Evolutionary conservation across 176 grass and related monocot species (phyloP).

Genomic region (Bothriochloa decipiens): DNA sequence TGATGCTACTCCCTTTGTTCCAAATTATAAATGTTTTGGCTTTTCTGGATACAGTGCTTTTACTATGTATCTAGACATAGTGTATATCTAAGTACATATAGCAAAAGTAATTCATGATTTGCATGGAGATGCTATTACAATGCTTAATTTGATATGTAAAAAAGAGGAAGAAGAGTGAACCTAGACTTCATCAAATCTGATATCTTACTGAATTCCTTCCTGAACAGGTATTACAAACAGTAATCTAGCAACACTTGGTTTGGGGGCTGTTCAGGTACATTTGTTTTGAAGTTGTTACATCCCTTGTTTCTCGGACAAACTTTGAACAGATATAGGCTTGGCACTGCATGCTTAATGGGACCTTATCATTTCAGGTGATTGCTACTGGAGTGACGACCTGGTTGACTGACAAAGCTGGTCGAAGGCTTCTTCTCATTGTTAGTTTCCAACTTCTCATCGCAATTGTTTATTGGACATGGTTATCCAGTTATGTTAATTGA

Average conservation of each 20-base stretch:
- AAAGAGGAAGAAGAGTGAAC: not conserved
- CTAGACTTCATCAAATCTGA: not conserved
- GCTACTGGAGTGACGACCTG: conserved; percentile 91
- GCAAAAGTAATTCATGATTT: not conserved
- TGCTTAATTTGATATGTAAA: not conserved
- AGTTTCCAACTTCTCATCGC: conserved; percentile 47
- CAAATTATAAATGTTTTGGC: too few relatives aligned
- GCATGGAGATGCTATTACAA: not conserved
- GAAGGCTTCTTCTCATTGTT: conserved; percentile 97
- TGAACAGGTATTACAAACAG: conserved; percentile 80
- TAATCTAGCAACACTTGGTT: conserved; percentile 84
- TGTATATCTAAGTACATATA: too few relatives aligned
- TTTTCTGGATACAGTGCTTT: too few relatives aligned
- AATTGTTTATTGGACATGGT: not conserved
- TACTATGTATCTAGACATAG: too few relatives aligned
- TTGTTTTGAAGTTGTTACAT: conserved; percentile 24
- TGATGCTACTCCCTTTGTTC: not conserved
- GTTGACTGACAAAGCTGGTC: conserved; percentile 94
- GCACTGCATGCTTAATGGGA: conserved; percentile 26
- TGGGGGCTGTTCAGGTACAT: conserved; percentile 90
- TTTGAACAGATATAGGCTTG: conserved; percentile 22
- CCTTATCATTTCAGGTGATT: conserved; percentile 61
- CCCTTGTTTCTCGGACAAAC: conserved; percentile 2
- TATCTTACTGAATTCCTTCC: conserved; percentile 37
- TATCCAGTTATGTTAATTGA: conserved; percentile 26